phyloP scores from a whole-genome alignment of 2,329 filamentous ascomycete genomes.

The Paecilomyces niveus region DNA sequence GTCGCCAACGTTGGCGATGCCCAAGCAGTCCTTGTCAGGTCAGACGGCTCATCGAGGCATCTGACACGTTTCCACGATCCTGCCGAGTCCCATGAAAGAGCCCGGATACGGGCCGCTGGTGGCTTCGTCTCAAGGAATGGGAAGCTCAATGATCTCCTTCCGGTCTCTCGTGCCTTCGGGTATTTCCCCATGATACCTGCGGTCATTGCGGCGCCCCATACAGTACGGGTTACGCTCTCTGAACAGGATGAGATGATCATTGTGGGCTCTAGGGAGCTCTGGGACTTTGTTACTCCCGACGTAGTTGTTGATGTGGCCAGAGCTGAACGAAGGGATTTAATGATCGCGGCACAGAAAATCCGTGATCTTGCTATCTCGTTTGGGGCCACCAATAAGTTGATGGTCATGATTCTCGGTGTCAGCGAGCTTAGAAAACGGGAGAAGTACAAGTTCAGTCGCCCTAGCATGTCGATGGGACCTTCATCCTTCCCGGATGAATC shows the following conservation, averaged over 20 bases:
- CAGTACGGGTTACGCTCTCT: slow-evolving; percentile 68
- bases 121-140: slow-evolving; percentile 95
- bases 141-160: slow-evolving; percentile 81
- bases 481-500: slow-evolving; percentile 59
- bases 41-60: slow-evolving; percentile 73
- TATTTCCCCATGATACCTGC: slow-evolving; percentile 89
- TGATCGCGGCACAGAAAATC: slow-evolving; percentile 91
- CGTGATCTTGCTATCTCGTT: slow-evolving; percentile 94
- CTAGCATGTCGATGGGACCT: slow-evolving; percentile 79
- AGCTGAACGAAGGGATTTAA: slow-evolving; percentile 78
- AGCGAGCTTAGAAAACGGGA: slow-evolving; percentile 83
- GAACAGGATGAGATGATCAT: slow-evolving; percentile 92
- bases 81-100: slow-evolving; percentile 73
- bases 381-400: slow-evolving; percentile 87
- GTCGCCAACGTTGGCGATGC: slow-evolving; percentile 94
- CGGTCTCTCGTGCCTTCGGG: slow-evolving; percentile 90
- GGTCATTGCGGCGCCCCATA: slow-evolving; percentile 83
- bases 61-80: slow-evolving; percentile 91
- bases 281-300: slow-evolving; percentile 87
- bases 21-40: slow-evolving; percentile 90
- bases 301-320: slow-evolving; percentile 87
- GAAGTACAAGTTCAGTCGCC: slow-evolving; percentile 64
- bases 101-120: slow-evolving; percentile 86
- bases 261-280: slow-evolving; percentile 84
- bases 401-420: slow-evolving; percentile 98